These are phyloP conservation scores for Bruguiera gymnorhiza DNA, from an alignment of 345 rosid species.

Conservation along the genomic window DNA sequence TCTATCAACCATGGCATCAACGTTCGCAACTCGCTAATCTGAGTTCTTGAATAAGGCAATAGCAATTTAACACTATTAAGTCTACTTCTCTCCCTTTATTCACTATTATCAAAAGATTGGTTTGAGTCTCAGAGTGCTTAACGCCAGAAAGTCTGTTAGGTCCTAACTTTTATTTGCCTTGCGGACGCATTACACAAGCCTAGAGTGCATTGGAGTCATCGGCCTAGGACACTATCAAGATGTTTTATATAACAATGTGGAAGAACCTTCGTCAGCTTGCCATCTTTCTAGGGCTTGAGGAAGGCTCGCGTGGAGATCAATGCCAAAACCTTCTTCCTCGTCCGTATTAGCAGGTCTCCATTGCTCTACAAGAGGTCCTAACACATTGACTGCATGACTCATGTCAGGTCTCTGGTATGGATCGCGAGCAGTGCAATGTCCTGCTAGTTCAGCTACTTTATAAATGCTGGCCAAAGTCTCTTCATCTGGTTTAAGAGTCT, in stretches of 20 bases:
- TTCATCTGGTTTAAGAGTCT: neutral
- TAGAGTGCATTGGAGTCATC: too few species aligned
- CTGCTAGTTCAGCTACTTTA: slow-evolving; percentile 7
- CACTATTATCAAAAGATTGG: too few species aligned
- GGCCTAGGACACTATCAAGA: slow-evolving; percentile 11
- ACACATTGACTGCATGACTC: slow-evolving; percentile 8
- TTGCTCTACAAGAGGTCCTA: slow-evolving; percentile 36
- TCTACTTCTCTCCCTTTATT: too few species aligned
- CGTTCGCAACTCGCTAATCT: too few species aligned
- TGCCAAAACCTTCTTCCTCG: slow-evolving; percentile 55
- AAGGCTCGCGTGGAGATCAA: slow-evolving; percentile 66
- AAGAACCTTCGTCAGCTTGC: slow-evolving; percentile 67
- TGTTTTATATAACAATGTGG: slow-evolving; percentile 41
- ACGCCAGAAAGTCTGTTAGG: too few species aligned
- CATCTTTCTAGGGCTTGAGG: slow-evolving; percentile 73
- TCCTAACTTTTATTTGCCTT: too few species aligned
- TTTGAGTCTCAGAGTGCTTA: too few species aligned
- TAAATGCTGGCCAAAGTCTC: slow-evolving; percentile 1
- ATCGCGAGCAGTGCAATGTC: slow-evolving; percentile 1
- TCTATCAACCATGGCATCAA: too few species aligned
- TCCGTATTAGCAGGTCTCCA: slow-evolving; percentile 67
- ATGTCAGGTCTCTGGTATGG: slow-evolving; percentile 7
- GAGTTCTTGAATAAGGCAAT: too few species aligned
- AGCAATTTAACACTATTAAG: too few species aligned
- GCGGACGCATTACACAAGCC: too few species aligned